Conservation (phyloP, 257 asterid species). For the Gentiana dahurica region DNA sequence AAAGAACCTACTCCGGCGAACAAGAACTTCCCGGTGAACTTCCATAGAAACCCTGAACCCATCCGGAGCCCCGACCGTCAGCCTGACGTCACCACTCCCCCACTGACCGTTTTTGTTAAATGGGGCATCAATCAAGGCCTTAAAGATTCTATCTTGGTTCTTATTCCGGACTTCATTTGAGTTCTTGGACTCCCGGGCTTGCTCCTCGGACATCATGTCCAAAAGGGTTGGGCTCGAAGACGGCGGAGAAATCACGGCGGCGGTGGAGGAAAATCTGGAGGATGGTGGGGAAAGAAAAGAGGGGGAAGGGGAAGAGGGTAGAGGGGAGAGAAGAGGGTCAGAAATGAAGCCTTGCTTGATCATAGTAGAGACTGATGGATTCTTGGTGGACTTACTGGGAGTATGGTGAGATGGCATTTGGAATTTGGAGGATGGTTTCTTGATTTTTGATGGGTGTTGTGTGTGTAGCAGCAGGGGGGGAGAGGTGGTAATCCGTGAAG, state of each 20-base stretch:
- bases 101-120: conserved; percentile 17
- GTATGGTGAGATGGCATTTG: conserved; percentile 10
- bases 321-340: conserved; percentile 49
- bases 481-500: neutral
- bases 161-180: conserved; percentile 25
- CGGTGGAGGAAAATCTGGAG: conserved; percentile 11
- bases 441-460: neutral
- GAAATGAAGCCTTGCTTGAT: conserved; percentile 82
- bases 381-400: conserved; percentile 26
- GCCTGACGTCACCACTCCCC: conserved; percentile 60
- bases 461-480: conserved; percentile 15
- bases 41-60: conserved; percentile 50
- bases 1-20: conserved; percentile 61
- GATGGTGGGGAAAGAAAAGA: neutral
- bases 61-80: conserved; percentile 45
- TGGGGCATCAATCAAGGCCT: conserved; percentile 42
- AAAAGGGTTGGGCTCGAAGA: conserved; percentile 49
- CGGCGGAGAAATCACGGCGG: conserved; percentile 43
- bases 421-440: neutral
- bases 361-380: conserved; percentile 63
- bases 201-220: conserved; percentile 75
- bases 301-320: too few relatives aligned
- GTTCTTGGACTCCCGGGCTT: conserved; percentile 39
- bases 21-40: conserved; percentile 64
- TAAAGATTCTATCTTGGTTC: conserved; percentile 45